These are phyloP conservation scores for Purshia tridentata DNA, from an alignment of 306 rosid species.

Conservation along the genomic window DNA sequence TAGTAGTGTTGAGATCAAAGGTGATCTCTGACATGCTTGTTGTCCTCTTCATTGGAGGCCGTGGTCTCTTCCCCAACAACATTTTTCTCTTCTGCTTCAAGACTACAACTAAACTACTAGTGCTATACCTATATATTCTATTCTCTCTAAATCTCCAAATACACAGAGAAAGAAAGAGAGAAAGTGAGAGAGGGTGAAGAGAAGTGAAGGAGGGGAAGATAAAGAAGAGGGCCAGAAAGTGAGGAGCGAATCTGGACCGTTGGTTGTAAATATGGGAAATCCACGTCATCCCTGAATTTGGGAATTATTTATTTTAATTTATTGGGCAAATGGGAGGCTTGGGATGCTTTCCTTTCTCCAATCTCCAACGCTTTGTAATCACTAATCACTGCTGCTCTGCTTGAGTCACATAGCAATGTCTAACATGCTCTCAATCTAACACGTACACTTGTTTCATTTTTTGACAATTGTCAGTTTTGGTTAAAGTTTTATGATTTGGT, in stretches of 20 bases:
- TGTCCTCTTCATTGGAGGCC: constrained; percentile 78
- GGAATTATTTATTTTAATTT: neutral
- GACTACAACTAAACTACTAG: neutral
- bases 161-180: constrained; percentile 3
- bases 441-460: neutral
- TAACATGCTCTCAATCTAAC: neutral
- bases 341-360: constrained; percentile 31
- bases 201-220: constrained; percentile 35
- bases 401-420: neutral
- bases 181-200: constrained; percentile 20
- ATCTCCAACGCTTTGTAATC: constrained; percentile 11
- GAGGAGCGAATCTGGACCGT: constrained; percentile 61
- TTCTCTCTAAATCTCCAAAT: constrained; percentile 16
- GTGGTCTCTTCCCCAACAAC: constrained; percentile 82
- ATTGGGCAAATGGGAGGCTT: constrained; percentile 36
- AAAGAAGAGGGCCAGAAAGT: constrained; percentile 55
- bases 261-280: constrained; percentile 32
- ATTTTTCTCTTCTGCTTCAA: constrained; percentile 25
- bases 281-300: constrained; percentile 38
- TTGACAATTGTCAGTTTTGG: neutral
- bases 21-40: constrained; percentile 79
- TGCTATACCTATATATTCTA: neutral
- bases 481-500: neutral
- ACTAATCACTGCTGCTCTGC: constrained; percentile 20
- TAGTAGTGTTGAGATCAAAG: constrained; percentile 54